Evolutionary conservation across 1,139 yeast genomes (phyloP).

Genomic region (Pichia sp.): DNA sequence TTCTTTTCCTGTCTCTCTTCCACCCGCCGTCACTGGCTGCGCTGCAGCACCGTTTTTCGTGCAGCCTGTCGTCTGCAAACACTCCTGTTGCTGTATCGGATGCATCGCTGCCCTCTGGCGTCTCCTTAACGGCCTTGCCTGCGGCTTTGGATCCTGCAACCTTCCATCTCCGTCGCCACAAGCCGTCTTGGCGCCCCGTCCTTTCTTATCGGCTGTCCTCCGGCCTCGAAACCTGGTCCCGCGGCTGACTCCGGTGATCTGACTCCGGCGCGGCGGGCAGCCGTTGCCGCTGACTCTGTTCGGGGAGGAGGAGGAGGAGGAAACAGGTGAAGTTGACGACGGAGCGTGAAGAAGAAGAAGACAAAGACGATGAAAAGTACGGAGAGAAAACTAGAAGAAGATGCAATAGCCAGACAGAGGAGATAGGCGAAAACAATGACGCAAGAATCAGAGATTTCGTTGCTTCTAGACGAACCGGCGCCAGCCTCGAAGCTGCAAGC

Average conservation of each 20-base stretch:
- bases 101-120: background rate
- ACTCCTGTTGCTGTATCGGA: background rate
- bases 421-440: conserved; percentile 16
- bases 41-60: background rate
- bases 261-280: background rate
- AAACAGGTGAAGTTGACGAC: background rate
- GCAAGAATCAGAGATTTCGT: conserved; percentile 41
- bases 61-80: background rate
- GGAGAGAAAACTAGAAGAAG: no score
- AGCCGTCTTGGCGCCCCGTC: no score
- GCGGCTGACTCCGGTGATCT: background rate
- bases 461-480: conserved; percentile 31
- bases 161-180: background rate
- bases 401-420: background rate
- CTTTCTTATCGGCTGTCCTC: no score
- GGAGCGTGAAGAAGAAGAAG: background rate
- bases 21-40: background rate
- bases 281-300: background rate
- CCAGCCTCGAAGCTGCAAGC: conserved; percentile 44
- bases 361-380: no score
- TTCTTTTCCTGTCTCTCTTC: no score
- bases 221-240: no score
- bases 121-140: background rate
- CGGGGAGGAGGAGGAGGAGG: background rate
- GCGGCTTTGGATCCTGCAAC: background rate